A percentile compares a stretch with the other conserved stretches of the same genome.
Conservation (phyloP, 2,329 filamentous ascomycete species). For the Akanthomyces dipterigenus region DNA sequence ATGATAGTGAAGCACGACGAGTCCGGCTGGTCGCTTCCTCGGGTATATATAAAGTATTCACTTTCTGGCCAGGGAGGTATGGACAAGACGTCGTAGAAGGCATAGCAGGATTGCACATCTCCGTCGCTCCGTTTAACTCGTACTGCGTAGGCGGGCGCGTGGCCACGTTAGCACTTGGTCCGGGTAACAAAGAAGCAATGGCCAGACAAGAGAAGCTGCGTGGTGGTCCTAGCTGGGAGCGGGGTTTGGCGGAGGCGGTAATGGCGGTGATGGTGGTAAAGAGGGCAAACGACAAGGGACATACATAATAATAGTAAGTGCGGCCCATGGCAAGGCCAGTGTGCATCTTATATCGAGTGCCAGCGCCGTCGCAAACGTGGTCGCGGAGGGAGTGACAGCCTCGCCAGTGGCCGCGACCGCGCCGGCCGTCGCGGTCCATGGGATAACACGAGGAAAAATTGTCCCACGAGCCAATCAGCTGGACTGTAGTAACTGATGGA, state of each 20-base stretch:
- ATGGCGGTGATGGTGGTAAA: constrained; percentile 5
- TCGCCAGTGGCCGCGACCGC: constrained; percentile 71
- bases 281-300: constrained; percentile 27
- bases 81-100: constrained; percentile 76
- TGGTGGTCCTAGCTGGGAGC: constrained; percentile 2
- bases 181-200: background rate
- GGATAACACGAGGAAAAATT: constrained; percentile 75
- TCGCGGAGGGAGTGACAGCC: constrained; percentile 83
- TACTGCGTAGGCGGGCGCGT: constrained; percentile 52
- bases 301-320: constrained; percentile 92
- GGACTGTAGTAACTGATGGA: constrained; percentile 60
- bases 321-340: constrained; percentile 87
- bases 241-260: background rate
- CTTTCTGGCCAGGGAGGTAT: constrained; percentile 76
- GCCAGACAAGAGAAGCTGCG: constrained; percentile 3
- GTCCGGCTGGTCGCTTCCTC: constrained; percentile 54
- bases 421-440: constrained; percentile 73
- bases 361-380: constrained; percentile 73
- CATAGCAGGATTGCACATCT: constrained; percentile 66
- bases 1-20: constrained; percentile 60
- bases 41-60: constrained; percentile 81
- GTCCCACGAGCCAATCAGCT: constrained; percentile 89
- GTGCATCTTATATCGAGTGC: constrained; percentile 44
- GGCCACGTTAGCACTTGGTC: background rate
- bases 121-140: constrained; percentile 69